Evolutionary conservation across 257 asterid species (phyloP), one percentile per base, ranked within the genome.

Genomic region (Eustoma russellianum): DNA sequence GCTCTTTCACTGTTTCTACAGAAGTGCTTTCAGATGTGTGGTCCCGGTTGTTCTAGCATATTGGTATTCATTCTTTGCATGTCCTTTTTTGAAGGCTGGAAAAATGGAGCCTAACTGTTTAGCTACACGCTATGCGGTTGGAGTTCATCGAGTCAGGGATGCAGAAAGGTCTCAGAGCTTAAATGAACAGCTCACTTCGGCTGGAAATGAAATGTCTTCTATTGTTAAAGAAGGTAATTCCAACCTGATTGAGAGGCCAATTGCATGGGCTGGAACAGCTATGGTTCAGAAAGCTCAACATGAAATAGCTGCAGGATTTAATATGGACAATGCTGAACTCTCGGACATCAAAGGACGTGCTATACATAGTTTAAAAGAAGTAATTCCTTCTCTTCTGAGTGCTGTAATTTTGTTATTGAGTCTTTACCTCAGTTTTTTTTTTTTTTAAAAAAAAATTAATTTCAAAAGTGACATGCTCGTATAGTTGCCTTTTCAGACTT

Each of bases 181-280:
- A 40, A 92, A 71, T 67, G 98, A 85, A 48, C 98, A 85, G 78
- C 95, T 92, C 52, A 71, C 88, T 33, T 92, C 93, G 96, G 98
- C 98, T 6, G 94, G 98, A 59, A 88, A 85, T 64, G 98, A 92
- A 74, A 92, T 92, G 95, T 97, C 97, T 55, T 88, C 98, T 2
- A 81, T 92, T 46, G 62, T 87, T 51, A 80, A 95, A 66, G 98
- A 92, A 68, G 97, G 98, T 43, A 95, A 92, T 60, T 78, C 94
- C 46, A 28, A 73, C 35, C 52, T 62, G 65, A 80, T 83, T 59
- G 98, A 92, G 73, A 74, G 86, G 66, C 88, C 85, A 15, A 65
- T 83, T 59, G 95, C 94, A 28, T 92, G 98, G 98, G 86, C 95
- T 15, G 98, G 98, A 60, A 87, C 88, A 63, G 96, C 97, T 40